Evolutionary conservation across 1,139 yeast genomes (phyloP).

Genomic region (Spencermartinsiella ligniputridi): DNA sequence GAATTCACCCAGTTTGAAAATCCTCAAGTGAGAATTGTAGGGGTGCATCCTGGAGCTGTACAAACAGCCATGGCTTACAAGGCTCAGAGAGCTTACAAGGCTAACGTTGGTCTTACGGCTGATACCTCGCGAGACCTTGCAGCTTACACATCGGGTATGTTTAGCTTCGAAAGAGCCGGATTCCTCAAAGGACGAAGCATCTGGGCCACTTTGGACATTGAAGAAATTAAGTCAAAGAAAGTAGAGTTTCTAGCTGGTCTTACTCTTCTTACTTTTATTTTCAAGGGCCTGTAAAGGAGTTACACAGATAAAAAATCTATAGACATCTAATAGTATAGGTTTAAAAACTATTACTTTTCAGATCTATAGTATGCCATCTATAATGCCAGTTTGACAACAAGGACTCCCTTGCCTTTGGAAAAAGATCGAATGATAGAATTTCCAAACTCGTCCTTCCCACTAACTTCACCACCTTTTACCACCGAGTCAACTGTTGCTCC

Average conservation of each 20-base stretch:
- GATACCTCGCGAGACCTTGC: neutral
- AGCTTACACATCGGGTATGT: neutral
- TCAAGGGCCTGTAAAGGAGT: neutral
- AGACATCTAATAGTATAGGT: too few relatives aligned
- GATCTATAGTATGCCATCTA: neutral
- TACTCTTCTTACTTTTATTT: neutral
- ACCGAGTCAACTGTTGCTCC: constrained; percentile 1
- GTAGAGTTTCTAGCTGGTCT: neutral
- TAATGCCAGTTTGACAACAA: neutral
- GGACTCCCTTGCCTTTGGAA: neutral
- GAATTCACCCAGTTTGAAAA: neutral
- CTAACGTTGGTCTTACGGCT: neutral
- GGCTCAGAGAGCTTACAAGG: neutral
- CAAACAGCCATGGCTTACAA: neutral
- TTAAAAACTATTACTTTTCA: too few relatives aligned
- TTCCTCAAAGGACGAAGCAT: neutral
- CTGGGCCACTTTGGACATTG: neutral
- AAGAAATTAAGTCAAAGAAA: neutral
- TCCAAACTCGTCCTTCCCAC: constrained; percentile 5
- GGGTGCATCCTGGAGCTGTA: neutral
- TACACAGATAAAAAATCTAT: too few relatives aligned
- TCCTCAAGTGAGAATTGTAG: neutral
- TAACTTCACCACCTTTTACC: constrained; percentile 3
- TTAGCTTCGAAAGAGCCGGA: neutral
- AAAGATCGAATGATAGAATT: constrained; percentile 2